Conservation (phyloP, 2,329 filamentous ascomycete species). For the Cadophora sp. region DNA sequence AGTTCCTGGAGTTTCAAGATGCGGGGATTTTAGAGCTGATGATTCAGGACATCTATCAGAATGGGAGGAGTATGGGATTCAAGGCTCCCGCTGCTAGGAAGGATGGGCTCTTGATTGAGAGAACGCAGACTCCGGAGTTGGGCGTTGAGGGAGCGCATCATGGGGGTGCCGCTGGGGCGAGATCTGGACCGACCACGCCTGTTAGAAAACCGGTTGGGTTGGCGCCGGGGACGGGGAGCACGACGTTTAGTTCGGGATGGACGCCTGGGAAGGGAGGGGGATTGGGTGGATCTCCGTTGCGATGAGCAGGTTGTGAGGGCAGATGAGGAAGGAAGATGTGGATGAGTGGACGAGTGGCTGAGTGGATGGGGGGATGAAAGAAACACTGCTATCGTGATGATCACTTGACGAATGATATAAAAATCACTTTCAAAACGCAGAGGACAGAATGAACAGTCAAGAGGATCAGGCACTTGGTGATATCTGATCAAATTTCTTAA, state of each 20-base stretch:
- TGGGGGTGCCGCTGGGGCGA: constrained; percentile 1
- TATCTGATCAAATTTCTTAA: constrained; percentile 8
- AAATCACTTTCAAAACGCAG: background rate
- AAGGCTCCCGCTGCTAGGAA: constrained; percentile 57
- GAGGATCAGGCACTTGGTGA: background rate
- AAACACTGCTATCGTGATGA: background rate
- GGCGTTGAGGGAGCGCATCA: constrained; percentile 42
- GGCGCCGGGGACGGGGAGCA: constrained; percentile 43
- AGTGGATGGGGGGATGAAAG: background rate
- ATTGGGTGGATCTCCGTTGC: constrained; percentile 37
- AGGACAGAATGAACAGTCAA: background rate
- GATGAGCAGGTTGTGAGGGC: constrained; percentile 19
- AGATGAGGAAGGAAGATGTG: background rate
- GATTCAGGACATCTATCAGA: constrained; percentile 84
- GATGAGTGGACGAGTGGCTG: background rate
- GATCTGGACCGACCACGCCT: constrained; percentile 54
- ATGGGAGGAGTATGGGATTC: constrained; percentile 64
- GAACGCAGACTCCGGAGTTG: constrained; percentile 62
- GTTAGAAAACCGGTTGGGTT: constrained; percentile 49
- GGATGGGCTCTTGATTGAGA: constrained; percentile 52
- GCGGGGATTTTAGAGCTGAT: constrained; percentile 84
- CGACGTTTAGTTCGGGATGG: constrained; percentile 50
- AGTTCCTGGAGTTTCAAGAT: constrained; percentile 88
- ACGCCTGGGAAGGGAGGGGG: constrained; percentile 53
- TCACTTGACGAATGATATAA: background rate